phyloP scores from a whole-genome alignment of 768 basidiomycete genomes.

The Macrolepiota albuminosa region DNA sequence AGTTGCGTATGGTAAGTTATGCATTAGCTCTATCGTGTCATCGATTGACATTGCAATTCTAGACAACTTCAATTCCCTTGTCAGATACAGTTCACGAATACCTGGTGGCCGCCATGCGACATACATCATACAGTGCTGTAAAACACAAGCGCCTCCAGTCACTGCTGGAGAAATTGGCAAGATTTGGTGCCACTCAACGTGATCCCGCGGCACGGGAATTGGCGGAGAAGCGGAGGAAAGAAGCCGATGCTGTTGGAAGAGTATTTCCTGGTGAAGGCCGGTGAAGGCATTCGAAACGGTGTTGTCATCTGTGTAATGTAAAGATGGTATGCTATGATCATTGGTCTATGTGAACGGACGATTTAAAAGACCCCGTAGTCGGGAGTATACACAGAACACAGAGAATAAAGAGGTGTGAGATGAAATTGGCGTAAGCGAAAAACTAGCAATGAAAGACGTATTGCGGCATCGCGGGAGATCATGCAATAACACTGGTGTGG shows the following conservation, averaged over 20 bases:
- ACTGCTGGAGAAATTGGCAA: conserved; percentile 75
- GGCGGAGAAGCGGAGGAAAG: conserved; percentile 69
- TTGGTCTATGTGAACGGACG: conserved; percentile 30
- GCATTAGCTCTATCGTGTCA: conserved; percentile 10
- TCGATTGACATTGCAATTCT: not conserved
- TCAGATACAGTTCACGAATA: conserved; percentile 75
- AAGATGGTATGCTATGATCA: conserved; percentile 20
- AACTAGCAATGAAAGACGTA: conserved; percentile 42
- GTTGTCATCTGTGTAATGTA: conserved; percentile 5
- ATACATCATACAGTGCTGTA: conserved; percentile 58
- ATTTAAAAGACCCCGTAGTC: conserved; percentile 24
- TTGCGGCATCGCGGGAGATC: conserved; percentile 57
- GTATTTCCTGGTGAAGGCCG: conserved; percentile 67
- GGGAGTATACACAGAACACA: conserved; percentile 28
- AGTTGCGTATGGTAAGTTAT: conserved; percentile 69
- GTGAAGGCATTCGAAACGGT: conserved; percentile 20
- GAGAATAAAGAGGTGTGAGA: conserved; percentile 23
- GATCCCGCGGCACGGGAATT: conserved; percentile 56
- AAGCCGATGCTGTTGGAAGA: conserved; percentile 74
- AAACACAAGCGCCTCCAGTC: conserved; percentile 69
- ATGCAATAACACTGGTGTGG: conserved; percentile 49
- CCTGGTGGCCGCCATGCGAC: conserved; percentile 65
- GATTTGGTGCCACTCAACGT: conserved; percentile 57
- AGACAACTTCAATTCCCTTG: conserved; percentile 73
- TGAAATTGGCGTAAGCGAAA: conserved; percentile 32